Conservation (phyloP, 768 basidiomycete genomes). For the Collybiopsis luxurians region DNA sequence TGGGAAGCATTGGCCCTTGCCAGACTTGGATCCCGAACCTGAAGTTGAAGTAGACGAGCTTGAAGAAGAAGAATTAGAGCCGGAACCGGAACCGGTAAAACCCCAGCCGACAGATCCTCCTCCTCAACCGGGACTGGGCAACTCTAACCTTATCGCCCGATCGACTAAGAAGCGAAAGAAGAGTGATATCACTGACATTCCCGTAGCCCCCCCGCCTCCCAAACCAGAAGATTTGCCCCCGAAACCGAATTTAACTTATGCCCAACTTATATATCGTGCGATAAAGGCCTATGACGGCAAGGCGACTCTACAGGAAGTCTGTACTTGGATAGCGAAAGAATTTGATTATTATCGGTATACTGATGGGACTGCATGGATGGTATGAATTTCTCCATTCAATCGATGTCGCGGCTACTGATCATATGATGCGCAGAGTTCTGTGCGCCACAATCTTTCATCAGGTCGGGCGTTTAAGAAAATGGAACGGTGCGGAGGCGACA, state of each 20-base stretch:
- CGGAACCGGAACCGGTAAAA: constrained; percentile 4
- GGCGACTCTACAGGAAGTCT: constrained; percentile 90
- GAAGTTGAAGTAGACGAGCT: too few species aligned
- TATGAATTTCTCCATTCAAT: constrained; percentile 32
- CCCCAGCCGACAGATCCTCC: constrained; percentile 33
- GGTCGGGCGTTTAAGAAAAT: constrained; percentile 90
- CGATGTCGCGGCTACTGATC: constrained; percentile 10
- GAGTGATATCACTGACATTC: constrained; percentile 35
- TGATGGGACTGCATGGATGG: constrained; percentile 88
- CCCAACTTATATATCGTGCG: constrained; percentile 87
- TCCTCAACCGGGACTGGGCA: constrained; percentile 54
- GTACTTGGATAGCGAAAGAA: constrained; percentile 84
- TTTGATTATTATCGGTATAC: constrained; percentile 91
- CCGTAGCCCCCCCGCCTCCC: constrained; percentile 32
- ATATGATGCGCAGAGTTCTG: constrained; percentile 67
- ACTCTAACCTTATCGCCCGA: constrained; percentile 58
- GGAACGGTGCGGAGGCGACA: constrained; percentile 79
- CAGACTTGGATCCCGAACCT: too few species aligned
- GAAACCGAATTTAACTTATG: constrained; percentile 89
- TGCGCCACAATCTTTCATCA: constrained; percentile 93
- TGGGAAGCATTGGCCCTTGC: too few species aligned
- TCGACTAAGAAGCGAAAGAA: constrained; percentile 69
- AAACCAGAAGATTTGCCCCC: constrained; percentile 79
- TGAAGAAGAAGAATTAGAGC: too few species aligned
- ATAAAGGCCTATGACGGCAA: constrained; percentile 80